Base-by-base conservation (phyloP, 345 rosid genomes). In the Pelargonium nanum region DNA sequence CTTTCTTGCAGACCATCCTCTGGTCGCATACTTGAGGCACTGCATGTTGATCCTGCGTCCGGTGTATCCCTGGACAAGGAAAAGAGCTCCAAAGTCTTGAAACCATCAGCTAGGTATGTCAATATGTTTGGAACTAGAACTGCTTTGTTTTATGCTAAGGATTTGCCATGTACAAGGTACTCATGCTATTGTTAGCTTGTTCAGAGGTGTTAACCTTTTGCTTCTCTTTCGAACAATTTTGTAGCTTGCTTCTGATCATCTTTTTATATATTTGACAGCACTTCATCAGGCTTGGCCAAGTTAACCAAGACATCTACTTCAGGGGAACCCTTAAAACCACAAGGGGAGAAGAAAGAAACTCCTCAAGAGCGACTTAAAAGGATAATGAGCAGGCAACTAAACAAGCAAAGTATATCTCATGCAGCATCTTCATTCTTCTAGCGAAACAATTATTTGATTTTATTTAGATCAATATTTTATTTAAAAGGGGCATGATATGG, bases 291-390 rank as follows among this genome's bases (percentile, higher is more conserved):
- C 52, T 64, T 88, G 58, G 81, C 96, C 28, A 93, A 93, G 82
- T 82, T 93, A 67, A 78, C 92, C 19, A 87, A 87, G 75, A 75
- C 77, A 61, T 74, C 75, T 61, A 24, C 75, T 19, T 78, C 81
- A 53, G 81, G 81, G 4, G 86, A 80, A 17, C 69, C 86, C 45
- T 69, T 65, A 53, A 93, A 87, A 74, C 96, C 78, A 68, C 71
- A 56, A 8, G 85, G 66, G 25, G 96, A 77, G 76, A 90, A 90
- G 80, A 90, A 83, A 60, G 99, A 94, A 78, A 94, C 97, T 70
- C 99, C 97, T 10, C 99, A 94, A 74, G 99, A 94, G 73, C 84
- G 97, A 57, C 78, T 94, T 22, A 93, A 93, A 76, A 83, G 97
- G 85, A 94, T 94, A 58, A 94, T 90, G 99, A 88, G 85, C 79